Percentiles rank a stretch among this genome's conserved stretches.
phyloP scores from a whole-genome alignment of 2,329 filamentous ascomycete species.

The Trichoderma sp. region DNA sequence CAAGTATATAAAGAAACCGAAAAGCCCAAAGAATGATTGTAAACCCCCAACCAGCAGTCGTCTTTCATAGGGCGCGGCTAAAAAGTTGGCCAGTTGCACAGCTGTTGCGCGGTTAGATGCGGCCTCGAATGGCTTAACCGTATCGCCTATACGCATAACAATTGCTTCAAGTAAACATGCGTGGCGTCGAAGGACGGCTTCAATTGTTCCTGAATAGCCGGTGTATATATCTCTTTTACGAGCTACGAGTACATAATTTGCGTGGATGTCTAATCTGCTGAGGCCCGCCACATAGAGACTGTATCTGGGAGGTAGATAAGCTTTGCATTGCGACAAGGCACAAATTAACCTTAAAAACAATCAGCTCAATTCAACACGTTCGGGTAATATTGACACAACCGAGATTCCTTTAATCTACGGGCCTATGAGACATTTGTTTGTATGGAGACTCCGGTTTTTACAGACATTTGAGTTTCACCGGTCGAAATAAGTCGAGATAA shows the following conservation, averaged over 20 bases:
- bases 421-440: neutral
- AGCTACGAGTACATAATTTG: too few relatives aligned
- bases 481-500: neutral
- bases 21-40: neutral
- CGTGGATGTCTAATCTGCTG: neutral
- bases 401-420: neutral
- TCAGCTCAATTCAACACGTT: neutral
- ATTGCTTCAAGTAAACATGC: neutral
- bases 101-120: neutral
- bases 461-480: neutral
- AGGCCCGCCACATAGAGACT: neutral
- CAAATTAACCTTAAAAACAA: neutral
- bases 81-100: neutral
- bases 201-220: neutral
- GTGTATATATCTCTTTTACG: too few relatives aligned
- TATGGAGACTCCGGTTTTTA: neutral
- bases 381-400: neutral
- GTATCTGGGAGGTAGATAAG: neutral
- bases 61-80: constrained; percentile 1
- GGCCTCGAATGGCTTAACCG: neutral
- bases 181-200: neutral
- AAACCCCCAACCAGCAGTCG: neutral
- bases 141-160: neutral
- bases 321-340: neutral
- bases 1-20: neutral